Base-by-base conservation (phyloP, 805 yeast species). In the Yamadazyma nakazawae region DNA sequence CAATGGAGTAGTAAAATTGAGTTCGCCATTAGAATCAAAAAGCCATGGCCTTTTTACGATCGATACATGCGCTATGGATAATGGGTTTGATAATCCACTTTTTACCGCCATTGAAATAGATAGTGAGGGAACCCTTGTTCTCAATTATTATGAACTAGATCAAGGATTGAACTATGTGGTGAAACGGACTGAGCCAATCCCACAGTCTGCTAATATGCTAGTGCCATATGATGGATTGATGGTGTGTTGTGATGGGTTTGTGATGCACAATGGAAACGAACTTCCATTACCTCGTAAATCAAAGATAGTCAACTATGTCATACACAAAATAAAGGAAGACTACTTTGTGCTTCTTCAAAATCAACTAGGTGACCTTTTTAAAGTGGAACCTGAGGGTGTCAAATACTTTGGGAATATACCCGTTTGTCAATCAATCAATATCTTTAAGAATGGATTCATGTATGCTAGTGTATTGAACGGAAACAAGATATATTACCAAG, bases 361-460 rank as follows among this genome's bases (percentile, higher is more conserved):
- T 12, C 72, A 80, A 31, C 58, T 66, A 13, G 97, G 97, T 16
- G 96, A 88, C 58, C 47, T 88, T 3, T 86, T 81, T 67, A 90
- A 88, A 59, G 59, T 83, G 8, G 76, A 74, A 24, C 68, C 69
- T 13, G 75, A 76, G 40, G 68, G 63, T 11, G 71, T 85, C 12
- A 70, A 79, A 13, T 90, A 85, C 57, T 91, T 92, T 63, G 97
- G 88, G 58, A 76, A 96, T 0, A 73, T 88, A 31, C 86, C 90
- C 1, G 61, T 75, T 1, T 76, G 86, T 21, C 69, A 72, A 17
- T 60, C 75, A 5, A 55, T 92, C 11, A 68, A 75, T 34, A 79
- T 92, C 36, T 74, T 90, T 51, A 84, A 78, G 52, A 76, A 86
- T 6, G 99, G 98, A 0, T 85, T 81, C 53, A 56, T 92, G 32